A percentile compares a stretch with the other conserved stretches of the same genome.
Evolutionary conservation across 768 basidiomycete genomes (phyloP).

Genomic region (Hemileccinum rubropunctum): DNA sequence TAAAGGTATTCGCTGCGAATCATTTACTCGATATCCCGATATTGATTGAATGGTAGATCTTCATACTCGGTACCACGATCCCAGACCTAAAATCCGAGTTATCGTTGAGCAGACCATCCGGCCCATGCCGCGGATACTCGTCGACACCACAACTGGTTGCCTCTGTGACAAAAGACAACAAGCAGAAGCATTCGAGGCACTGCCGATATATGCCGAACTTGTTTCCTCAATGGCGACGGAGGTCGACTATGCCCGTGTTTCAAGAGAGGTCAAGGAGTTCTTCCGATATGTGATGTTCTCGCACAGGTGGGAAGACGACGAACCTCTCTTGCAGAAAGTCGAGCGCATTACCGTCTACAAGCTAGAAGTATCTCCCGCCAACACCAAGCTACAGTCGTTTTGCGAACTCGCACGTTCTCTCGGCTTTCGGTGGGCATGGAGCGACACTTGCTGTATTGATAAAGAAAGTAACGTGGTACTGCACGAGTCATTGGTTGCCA

Average conservation of each 20-base stretch:
- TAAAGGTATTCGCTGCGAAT: too few species aligned
- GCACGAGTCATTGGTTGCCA: slow-evolving; percentile 13
- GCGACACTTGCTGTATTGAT: slow-evolving; percentile 13
- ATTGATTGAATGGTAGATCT: not conserved
- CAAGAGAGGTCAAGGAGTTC: not conserved
- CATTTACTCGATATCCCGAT: too few species aligned
- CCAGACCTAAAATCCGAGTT: too few species aligned
- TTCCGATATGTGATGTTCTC: slow-evolving; percentile 5
- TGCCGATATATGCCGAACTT: not conserved
- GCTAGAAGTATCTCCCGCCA: not conserved
- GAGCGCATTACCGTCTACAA: slow-evolving; percentile 6
- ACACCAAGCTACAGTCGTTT: slow-evolving; percentile 9
- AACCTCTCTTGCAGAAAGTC: not conserved
- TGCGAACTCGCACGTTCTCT: slow-evolving; percentile 1
- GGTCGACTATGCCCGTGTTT: not conserved
- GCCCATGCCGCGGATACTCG: not conserved
- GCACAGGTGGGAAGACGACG: not conserved
- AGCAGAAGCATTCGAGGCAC: not conserved
- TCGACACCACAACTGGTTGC: not conserved
- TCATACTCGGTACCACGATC: not conserved
- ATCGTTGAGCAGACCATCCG: not conserved
- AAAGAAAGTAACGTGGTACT: not conserved
- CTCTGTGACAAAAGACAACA: not conserved
- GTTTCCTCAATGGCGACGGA: not conserved
- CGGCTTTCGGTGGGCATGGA: slow-evolving; percentile 15